Evolutionary conservation across 73 alveolate genomes (phyloP).

Genomic region (Durusdinium trenchii): DNA sequence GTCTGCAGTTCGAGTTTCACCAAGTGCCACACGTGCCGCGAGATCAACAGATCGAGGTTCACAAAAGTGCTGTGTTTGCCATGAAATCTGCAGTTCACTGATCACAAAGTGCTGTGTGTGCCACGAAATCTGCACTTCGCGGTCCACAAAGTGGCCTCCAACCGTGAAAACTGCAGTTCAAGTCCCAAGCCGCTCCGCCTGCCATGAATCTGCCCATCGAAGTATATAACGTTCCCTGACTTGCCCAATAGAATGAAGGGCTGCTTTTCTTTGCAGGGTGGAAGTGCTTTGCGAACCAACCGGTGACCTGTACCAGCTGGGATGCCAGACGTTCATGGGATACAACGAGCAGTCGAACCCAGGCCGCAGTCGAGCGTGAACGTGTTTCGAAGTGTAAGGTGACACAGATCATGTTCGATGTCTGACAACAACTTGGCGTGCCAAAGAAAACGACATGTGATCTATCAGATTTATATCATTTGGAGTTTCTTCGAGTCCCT

Average conservation of each 20-base stretch:
- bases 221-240: no score
- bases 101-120: no score
- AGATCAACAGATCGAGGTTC: no score
- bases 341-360: neutral
- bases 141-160: no score
- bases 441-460: neutral
- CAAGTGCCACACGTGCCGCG: no score
- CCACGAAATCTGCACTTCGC: no score
- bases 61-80: no score
- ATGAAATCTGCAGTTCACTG: no score
- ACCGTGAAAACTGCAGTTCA: no score
- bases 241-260: no score
- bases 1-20: no score
- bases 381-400: neutral
- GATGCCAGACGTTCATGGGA: conserved; percentile 11
- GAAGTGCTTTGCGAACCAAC: conserved; percentile 50
- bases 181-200: no score
- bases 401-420: neutral
- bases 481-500: neutral
- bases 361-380: neutral
- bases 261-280: neutral
- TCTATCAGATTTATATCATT: neutral
- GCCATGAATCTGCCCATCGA: neutral
- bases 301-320: conserved; percentile 38
- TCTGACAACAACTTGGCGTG: neutral